These are phyloP conservation scores for Thermothelomyces thermophilus DNA, from an alignment of 2,329 filamentous ascomycete genomes.

Conservation along the genomic window DNA sequence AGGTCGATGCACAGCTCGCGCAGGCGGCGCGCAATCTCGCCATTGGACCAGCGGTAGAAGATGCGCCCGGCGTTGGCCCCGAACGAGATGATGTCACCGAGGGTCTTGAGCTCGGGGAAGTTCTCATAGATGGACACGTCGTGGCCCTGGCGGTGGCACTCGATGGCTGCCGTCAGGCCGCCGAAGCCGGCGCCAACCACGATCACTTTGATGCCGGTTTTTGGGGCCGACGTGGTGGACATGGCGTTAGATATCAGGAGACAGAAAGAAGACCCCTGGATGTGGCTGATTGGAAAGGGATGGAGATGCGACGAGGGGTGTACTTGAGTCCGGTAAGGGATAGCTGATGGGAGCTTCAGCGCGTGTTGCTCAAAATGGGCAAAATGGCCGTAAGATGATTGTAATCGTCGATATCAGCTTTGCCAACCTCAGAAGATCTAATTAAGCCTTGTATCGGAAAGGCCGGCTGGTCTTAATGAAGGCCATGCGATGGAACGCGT, in stretches of 20 bases:
- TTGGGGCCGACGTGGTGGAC: slow-evolving; percentile 17
- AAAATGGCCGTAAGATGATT: no score
- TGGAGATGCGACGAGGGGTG: background rate
- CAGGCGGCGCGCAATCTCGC: slow-evolving; percentile 41
- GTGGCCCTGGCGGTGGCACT: slow-evolving; percentile 56
- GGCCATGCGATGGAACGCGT: background rate
- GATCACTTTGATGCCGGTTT: slow-evolving; percentile 47
- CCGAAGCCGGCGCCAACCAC: slow-evolving; percentile 52
- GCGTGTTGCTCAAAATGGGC: no score
- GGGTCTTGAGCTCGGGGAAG: slow-evolving; percentile 49
- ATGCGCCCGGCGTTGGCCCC: slow-evolving; percentile 56
- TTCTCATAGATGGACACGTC: slow-evolving; percentile 52
- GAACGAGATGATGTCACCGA: slow-evolving; percentile 58
- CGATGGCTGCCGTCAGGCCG: slow-evolving; percentile 55
- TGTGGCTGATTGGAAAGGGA: background rate
- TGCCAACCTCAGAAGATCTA: no score
- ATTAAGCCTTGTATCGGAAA: no score
- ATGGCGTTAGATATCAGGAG: background rate
- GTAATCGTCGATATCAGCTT: no score
- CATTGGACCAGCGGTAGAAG: slow-evolving; percentile 51
- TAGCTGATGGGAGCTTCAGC: no score
- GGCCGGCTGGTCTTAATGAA: background rate
- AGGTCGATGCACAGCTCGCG: slow-evolving; percentile 47
- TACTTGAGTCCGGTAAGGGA: no score
- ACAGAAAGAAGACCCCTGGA: background rate